Base-by-base conservation (phyloP, 2,329 filamentous ascomycete genomes). In the Myriosclerotinia curreyana region DNA sequence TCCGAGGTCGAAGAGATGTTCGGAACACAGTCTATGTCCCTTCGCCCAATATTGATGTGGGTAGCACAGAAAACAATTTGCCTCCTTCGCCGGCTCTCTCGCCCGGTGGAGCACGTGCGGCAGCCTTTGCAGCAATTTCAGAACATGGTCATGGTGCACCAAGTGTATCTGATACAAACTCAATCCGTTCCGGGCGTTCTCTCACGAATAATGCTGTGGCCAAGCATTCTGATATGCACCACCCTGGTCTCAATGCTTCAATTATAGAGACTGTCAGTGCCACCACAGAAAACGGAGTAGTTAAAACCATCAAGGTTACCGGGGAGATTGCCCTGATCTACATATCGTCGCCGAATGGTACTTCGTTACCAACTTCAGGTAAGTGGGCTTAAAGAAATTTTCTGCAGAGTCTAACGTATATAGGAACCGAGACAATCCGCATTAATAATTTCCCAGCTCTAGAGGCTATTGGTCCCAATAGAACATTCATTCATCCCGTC, bases 391-490 rank as follows among this genome's bases (percentile, higher is more conserved):
- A 3, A 25, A 11, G 6, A 36, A 20, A 62, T 17, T 28, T 15
- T 53, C 22, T 34, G 28, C 36, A 34, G 25, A 56, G 17, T 65
- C 53, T 63, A 58, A 46, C 56, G 15, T 50, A 1, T 17, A 48
- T 28, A 70, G 69, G 66, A 46, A 64, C 49, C 28, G 59, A 64
- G n/a, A 67, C 60, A 49, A 68, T 69, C 28, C 63, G 65, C 20
- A 68, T 69, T 42, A 64, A 64, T 34, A 66, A 62, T 46, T 53
- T 59, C 28, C 78, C 87, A 12, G 83, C 84, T n/a, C 83, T 99
- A 7, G 95, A 98, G 72, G 92, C 91, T 72, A 93, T 99, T 64
- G 93, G 92, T 0, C 92, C 93, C 1, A 99, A 99, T 75, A 91
- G 92, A 51, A 90, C 92, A 64, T 96, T 98, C 77, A 87, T 98